phyloP scores from a whole-genome alignment of 768 basidiomycete species.

The Amanita pallidorosea region DNA sequence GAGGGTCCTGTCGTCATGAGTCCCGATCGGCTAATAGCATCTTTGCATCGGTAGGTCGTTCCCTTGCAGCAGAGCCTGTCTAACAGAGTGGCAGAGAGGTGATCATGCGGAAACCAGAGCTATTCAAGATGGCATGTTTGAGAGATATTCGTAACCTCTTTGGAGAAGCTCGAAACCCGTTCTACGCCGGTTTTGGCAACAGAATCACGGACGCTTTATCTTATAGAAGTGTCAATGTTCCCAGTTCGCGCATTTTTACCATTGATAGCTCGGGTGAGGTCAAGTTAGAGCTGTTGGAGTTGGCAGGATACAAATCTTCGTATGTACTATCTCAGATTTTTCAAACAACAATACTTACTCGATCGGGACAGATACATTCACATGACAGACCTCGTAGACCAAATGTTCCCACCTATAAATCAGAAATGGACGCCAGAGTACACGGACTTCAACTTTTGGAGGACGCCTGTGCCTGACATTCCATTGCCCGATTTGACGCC shows the following conservation, averaged over 20 bases:
- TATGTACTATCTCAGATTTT: constrained; percentile 25
- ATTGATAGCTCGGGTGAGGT: constrained; percentile 93
- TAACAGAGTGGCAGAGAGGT: constrained; percentile 62
- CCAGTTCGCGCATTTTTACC: constrained; percentile 91
- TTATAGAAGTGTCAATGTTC: constrained; percentile 93
- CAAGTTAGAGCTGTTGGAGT: constrained; percentile 92
- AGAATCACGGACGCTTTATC: constrained; percentile 96
- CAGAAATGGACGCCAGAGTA: constrained; percentile 83
- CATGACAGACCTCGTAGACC: constrained; percentile 99
- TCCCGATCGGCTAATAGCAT: constrained; percentile 90
- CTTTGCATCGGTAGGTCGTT: constrained; percentile 70
- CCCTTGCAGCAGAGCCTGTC: neutral
- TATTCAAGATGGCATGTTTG: constrained; percentile 99
- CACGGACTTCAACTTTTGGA: constrained; percentile 98
- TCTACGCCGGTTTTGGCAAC: constrained; percentile 98
- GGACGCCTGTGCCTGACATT: constrained; percentile 66
- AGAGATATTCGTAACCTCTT: constrained; percentile 91
- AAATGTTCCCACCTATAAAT: constrained; percentile 97
- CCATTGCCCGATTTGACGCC: constrained; percentile 73
- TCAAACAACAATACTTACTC: neutral
- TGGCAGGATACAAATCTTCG: constrained; percentile 96
- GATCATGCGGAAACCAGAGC: constrained; percentile 96
- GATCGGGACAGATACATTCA: constrained; percentile 69
- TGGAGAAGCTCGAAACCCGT: constrained; percentile 65
- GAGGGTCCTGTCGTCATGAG: constrained; percentile 99